Evolutionary conservation across 768 basidiomycete genomes (phyloP), one percentile per base, ranked within the genome.

Genomic region (Cyclocybe aegerita): DNA sequence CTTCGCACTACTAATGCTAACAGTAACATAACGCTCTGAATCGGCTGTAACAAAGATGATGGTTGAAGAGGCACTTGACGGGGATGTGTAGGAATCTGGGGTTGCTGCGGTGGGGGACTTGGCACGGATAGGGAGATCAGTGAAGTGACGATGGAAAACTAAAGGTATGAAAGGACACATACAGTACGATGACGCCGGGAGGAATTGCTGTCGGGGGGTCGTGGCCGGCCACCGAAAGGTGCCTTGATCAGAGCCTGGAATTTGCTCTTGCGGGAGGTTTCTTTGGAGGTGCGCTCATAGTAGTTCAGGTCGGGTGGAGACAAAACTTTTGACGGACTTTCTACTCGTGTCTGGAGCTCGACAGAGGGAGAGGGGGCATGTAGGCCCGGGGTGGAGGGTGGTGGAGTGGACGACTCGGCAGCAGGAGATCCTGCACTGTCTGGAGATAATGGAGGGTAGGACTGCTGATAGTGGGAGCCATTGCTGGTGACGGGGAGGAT

Each of bases 41-140:
- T 91, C 88, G 29, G 78, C 71, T 14, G 90, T 91, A 52, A 88
- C 90, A 52, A 87, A 79, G 58, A 89, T 84, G 39, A 78, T 67
- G 46, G 68, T 71, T 32, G 68, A 61, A 38, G 58, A 52, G 32
- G 52, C 36, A 53, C 58, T 69, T 14, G 68, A 61, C 14, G 63
- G 40, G 35, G 67, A 62, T 15, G 64, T 43, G 51, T 59, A 58
- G 14, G 71, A 60, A 34, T 77, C 75, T 23, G 68, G 62, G 32
- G 65, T 65, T 17, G 74, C 59, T 29, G 65, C 66, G 41, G 70
- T 71, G 43, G 78, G 75, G 29, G 77, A 74, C 74, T 75, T 62
- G 15, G 43, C 50, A 16, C 45, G 23, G 40, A 33, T 34, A 52
- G 31, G 51, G 33, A 40, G 49, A 58, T 40, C 42, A 47, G 33